Conservation (phyloP, 805 yeast genomes). For the Metschnikowia lunata region DNA sequence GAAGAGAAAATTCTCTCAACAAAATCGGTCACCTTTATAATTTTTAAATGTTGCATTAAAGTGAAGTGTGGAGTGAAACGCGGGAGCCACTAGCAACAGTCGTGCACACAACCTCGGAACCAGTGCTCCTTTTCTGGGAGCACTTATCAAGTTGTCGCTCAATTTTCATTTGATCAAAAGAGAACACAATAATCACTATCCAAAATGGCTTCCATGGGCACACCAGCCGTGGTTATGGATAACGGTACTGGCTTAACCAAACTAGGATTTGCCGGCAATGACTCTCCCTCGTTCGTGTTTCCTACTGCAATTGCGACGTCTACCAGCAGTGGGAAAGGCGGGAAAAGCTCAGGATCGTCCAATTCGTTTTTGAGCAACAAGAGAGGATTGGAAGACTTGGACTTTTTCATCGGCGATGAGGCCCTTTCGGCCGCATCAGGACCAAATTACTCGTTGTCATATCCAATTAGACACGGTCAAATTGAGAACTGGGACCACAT, state of each 20-base stretch:
- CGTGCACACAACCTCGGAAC: conserved; percentile 4
- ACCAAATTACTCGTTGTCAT: conserved; percentile 78
- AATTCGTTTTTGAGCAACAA: conserved; percentile 53
- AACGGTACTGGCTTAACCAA: conserved; percentile 98
- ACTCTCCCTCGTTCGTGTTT: conserved; percentile 93
- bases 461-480: conserved; percentile 97
- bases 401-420: conserved; percentile 93
- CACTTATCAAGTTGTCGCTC: too few species aligned
- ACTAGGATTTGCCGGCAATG: conserved; percentile 97
- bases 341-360: conserved; percentile 32
- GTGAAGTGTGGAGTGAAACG: not conserved
- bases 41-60: too few species aligned
- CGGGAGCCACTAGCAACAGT: conserved; percentile 4
- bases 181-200: not conserved
- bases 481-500: conserved; percentile 99
- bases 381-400: conserved; percentile 90
- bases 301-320: conserved; percentile 96
- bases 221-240: conserved; percentile 97
- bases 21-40: too few species aligned
- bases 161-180: too few species aligned
- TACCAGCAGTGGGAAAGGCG: conserved; percentile 38
- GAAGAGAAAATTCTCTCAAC: too few species aligned
- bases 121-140: conserved; percentile 4
- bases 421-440: conserved; percentile 90
- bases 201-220: conserved; percentile 43